Base-by-base conservation (phyloP, 257 asterid genomes). In the Solanum dulcamara region DNA sequence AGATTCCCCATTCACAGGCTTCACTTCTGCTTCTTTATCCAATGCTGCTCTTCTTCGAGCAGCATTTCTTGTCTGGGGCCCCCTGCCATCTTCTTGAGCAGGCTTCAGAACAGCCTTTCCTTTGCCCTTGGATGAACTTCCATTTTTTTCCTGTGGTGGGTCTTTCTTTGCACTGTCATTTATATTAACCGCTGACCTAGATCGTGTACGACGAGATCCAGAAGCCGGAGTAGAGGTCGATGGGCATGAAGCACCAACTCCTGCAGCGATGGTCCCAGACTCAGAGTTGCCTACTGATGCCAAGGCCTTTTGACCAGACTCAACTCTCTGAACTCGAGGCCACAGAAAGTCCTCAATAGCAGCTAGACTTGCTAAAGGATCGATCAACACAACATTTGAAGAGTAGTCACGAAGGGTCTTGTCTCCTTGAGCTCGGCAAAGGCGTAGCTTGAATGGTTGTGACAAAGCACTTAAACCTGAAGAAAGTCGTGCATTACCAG, bases 401-500 rank as follows among this genome's bases (percentile, higher is more conserved):
- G 99, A 97, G 92, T 97, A 97, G 88, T 97, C 99, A 48, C 98
- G 98, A 5, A 97, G 98, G 87, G 98, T 92, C 90, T 94, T 95
- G 82, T 97, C 99, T 87, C 98, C 99, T 62, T 90, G 92, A 50
- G 97, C 98, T 88, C 99, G 91, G 84, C 99, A 97, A 83, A 97
- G 99, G 80, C 99, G 98, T 85, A 97, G 90, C 93, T 97, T 97
- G 68, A 95, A 91, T 67, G 99, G 99, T 85, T 94, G 98, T 24
- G 99, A 90, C 70, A 97, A 92, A 84, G 96, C 98, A 90, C 95
- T 90, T 83, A 94, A 89, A 86, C 99, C 99, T 88, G 99, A 97
- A 86, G 98, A 93, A 86, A 95, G 98, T 38, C 98, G 96, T 24
- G 98, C 87, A 91, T 86, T 93, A 53, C 97, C 93, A 70, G 92